Percentiles rank a stretch among this genome's conserved stretches.
phyloP scores from a whole-genome alignment of 257 asterid genomes.

The Marsdenia floribunda region DNA sequence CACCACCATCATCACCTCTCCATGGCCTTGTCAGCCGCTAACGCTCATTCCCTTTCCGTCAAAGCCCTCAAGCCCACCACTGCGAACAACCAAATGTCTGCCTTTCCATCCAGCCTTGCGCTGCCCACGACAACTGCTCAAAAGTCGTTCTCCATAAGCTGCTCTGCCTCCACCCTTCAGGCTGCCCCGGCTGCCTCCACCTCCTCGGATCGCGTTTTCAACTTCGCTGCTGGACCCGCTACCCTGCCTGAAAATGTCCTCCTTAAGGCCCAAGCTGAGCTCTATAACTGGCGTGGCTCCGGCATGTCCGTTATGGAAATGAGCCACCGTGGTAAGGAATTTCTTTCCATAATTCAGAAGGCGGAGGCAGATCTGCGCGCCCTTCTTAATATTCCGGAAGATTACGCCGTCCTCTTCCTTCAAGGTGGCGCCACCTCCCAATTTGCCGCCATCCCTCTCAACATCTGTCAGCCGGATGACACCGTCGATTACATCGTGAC shows the following conservation, averaged over 20 bases:
- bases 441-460: conserved; percentile 82
- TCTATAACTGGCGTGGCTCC: conserved; percentile 70
- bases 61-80: conserved; percentile 25
- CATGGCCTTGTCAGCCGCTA: conserved; percentile 43
- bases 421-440: conserved; percentile 99
- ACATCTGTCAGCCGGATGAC: conserved; percentile 54
- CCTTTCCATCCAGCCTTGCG: conserved; percentile 38
- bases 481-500: conserved; percentile 72
- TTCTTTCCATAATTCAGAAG: conserved; percentile 74
- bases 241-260: conserved; percentile 83
- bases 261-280: conserved; percentile 77
- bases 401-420: conserved; percentile 82
- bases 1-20: not conserved
- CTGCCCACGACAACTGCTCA: conserved; percentile 18
- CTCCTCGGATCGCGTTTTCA: conserved; percentile 74
- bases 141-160: conserved; percentile 37
- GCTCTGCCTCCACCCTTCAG: conserved; percentile 37
- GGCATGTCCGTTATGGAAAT: conserved; percentile 99
- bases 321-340: conserved; percentile 97
- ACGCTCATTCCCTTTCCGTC: conserved; percentile 27
- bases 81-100: conserved; percentile 33
- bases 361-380: conserved; percentile 86
- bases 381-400: conserved; percentile 54
- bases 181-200: conserved; percentile 34
- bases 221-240: conserved; percentile 98